Evolutionary conservation across 1,284 basidiomycete genomes (phyloP), one percentile per base, ranked within the genome.

Genomic region (Cutaneotrichosporon cavernicola): DNA sequence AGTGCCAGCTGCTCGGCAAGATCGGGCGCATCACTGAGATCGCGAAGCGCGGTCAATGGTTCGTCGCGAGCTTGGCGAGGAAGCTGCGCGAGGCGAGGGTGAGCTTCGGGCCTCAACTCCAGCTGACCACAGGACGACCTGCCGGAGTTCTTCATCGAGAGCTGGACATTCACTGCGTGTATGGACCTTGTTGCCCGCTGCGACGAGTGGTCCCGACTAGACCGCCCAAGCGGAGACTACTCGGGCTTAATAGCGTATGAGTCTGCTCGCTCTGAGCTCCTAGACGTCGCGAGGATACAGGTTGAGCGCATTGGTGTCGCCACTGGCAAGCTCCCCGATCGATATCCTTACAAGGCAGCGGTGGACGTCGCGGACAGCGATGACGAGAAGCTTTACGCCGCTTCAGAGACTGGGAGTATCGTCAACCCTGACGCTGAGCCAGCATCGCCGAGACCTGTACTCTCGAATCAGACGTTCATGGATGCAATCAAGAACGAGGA

Each of bases 161-260:
- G 90, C 0, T 99, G 97, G 96, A 90, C 87, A 26, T 98, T 93
- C 78, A 92, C 91, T 11, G 92, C 93, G 1, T 89, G 92, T 26
- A 83, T 96, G 61, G 92, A 90, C 71, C 88, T 90, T 50, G 88
- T 96, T 14, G 88, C 92, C 21, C 88, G 90, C 71, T 92, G 90
- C 72, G 90, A 94, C 72, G 81, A 82, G 5, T 95, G 92, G 91
- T 85, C 86, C 0, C 49, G 78, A 11, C 66, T 73, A 34, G 75
- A 76, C 52, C 68, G 74, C 22, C 76, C 76, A 2, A 75, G 79
- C 84, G 56, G 81, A 79, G 63, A 82, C 82, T 52, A 88, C 87
- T 76, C 88, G 82, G 76, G 89, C 85, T 31, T 86, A 65, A 71
- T 76, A 55, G 76, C 76, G 2, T 80, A 78, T 62, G 78, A 80